Conservation (phyloP, 2,329 filamentous ascomycete genomes). For the Aspergillus oerlinghausenensis region DNA sequence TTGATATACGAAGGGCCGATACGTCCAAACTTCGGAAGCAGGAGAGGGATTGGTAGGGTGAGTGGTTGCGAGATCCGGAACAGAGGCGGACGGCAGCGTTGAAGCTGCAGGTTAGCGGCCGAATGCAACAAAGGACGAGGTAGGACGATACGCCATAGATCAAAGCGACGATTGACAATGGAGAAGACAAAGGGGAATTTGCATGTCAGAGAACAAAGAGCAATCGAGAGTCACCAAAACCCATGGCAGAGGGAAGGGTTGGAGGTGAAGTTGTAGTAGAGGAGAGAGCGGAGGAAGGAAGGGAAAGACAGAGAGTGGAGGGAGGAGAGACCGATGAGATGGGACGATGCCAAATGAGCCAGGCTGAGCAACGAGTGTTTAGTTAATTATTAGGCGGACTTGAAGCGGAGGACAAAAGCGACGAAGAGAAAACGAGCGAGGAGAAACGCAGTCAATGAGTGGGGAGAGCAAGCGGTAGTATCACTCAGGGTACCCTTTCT, state of each 20-base stretch:
- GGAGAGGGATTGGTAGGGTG: conserved; percentile 12
- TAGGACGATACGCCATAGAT: conserved; percentile 31
- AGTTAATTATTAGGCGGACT: conserved; percentile 18
- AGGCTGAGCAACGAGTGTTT: conserved; percentile 8
- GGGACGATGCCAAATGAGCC: conserved; percentile 24
- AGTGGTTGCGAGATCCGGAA: conserved; percentile 15
- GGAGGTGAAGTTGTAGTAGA: conserved; percentile 6
- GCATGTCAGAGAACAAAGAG: conserved; percentile 16
- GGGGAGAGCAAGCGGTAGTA: conserved; percentile 17
- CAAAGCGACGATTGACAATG: conserved; percentile 15
- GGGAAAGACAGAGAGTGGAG: conserved; percentile 11
- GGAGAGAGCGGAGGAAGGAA: conserved; percentile 6
- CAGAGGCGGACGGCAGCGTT: conserved; percentile 32
- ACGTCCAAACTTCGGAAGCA: conserved; percentile 5
- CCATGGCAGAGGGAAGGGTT: conserved; percentile 15
- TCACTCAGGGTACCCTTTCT: conserved; percentile 18
- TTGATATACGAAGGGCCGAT: conserved; percentile 4
- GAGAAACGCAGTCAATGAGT: conserved; percentile 4
- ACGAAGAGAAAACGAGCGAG: conserved; percentile 7
- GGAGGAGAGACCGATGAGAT: conserved; percentile 15
- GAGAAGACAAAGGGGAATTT: conserved; percentile 11
- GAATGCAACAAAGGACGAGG: conserved; percentile 28
- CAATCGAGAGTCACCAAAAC: conserved; percentile 12
- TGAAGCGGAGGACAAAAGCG: conserved; percentile 15
- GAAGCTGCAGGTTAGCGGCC: conserved; percentile 36